These are phyloP conservation scores for Chrysosporium queenslandicum DNA, from an alignment of 2,329 filamentous ascomycete species.

Conservation along the genomic window DNA sequence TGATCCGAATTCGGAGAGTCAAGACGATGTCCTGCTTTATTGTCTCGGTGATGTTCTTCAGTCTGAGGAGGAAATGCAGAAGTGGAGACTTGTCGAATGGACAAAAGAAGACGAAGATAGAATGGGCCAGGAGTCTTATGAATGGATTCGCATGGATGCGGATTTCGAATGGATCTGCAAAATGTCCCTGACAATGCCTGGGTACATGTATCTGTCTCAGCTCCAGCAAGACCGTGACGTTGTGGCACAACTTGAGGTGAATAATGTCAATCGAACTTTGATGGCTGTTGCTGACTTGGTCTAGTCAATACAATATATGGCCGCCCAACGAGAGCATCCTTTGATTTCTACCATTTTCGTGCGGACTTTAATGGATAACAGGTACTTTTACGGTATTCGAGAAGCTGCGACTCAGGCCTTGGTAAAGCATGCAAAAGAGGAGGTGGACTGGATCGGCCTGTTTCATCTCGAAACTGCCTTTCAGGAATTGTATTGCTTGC, in stretches of 20 bases:
- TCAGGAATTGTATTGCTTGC: slow-evolving; percentile 76
- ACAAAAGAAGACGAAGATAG: slow-evolving; percentile 73
- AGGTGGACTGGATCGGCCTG: slow-evolving; percentile 65
- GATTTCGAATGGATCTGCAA: slow-evolving; percentile 97
- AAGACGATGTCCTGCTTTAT: slow-evolving; percentile 77
- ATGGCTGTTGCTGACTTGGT: slow-evolving; percentile 17
- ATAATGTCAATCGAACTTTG: slow-evolving; percentile 20
- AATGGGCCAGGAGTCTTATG: slow-evolving; percentile 94
- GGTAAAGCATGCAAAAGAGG: slow-evolving; percentile 62
- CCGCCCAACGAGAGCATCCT: slow-evolving; percentile 57
- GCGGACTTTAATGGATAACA: slow-evolving; percentile 77
- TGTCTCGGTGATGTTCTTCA: slow-evolving; percentile 86
- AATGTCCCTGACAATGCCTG: slow-evolving; percentile 70
- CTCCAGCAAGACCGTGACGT: slow-evolving; percentile 95
- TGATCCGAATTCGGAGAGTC: slow-evolving; percentile 53
- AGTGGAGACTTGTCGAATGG: slow-evolving; percentile 86
- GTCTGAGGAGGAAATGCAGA: slow-evolving; percentile 64
- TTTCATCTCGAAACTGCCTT: slow-evolving; percentile 79
- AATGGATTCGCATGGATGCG: slow-evolving; percentile 96
- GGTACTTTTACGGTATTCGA: slow-evolving; percentile 90
- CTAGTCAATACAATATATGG: slow-evolving; percentile 64
- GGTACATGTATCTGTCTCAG: slow-evolving; percentile 97
- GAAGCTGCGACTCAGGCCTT: slow-evolving; percentile 72
- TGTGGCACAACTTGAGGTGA: slow-evolving; percentile 61
- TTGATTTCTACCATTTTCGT: slow-evolving; percentile 82